Percentiles rank a stretch among this genome's conserved stretches.
Evolutionary conservation across 2,329 filamentous ascomycete species (phyloP).

Genomic region (Aspergillaceae sp.): DNA sequence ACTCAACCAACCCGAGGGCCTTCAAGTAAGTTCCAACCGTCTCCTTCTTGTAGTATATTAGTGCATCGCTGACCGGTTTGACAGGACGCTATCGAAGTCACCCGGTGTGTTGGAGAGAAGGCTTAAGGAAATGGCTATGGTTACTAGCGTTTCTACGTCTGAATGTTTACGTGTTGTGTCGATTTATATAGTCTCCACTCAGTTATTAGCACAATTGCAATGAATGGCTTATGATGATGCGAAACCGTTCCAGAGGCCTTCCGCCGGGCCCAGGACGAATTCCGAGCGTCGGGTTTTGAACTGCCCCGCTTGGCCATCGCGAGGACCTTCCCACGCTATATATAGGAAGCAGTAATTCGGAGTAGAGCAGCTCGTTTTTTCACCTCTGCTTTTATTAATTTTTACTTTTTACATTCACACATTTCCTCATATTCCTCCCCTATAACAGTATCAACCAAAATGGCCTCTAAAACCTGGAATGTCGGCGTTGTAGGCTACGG

Average conservation of each 20-base stretch:
- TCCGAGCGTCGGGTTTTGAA: conserved; percentile 49
- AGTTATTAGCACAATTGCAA: not conserved
- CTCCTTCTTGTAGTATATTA: not conserved
- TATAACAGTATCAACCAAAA: conserved; percentile 8
- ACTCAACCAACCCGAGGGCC: conserved; percentile 19
- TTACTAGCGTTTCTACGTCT: too few species aligned
- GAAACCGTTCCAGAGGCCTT: not conserved
- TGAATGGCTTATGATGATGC: too few species aligned
- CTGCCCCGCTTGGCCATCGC: conserved; percentile 22
- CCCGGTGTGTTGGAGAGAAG: conserved; percentile 20
- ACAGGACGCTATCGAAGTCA: conserved; percentile 26
- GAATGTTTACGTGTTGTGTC: too few species aligned
- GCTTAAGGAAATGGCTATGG: not conserved
- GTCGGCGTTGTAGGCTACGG: conserved; percentile 54
- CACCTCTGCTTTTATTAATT: too few species aligned
- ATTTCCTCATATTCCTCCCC: not conserved
- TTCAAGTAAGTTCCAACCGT: conserved; percentile 12
- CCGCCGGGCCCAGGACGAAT: not conserved
- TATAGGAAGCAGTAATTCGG: not conserved
- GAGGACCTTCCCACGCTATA: conserved; percentile 28
- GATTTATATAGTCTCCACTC: too few species aligned
- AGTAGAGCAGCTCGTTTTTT: not conserved
- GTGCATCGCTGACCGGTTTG: not conserved
- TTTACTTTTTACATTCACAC: not conserved
- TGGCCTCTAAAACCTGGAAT: conserved; percentile 43